Conservation (phyloP, 176 grass and related monocot species). For the Raddia distichophylla region DNA sequence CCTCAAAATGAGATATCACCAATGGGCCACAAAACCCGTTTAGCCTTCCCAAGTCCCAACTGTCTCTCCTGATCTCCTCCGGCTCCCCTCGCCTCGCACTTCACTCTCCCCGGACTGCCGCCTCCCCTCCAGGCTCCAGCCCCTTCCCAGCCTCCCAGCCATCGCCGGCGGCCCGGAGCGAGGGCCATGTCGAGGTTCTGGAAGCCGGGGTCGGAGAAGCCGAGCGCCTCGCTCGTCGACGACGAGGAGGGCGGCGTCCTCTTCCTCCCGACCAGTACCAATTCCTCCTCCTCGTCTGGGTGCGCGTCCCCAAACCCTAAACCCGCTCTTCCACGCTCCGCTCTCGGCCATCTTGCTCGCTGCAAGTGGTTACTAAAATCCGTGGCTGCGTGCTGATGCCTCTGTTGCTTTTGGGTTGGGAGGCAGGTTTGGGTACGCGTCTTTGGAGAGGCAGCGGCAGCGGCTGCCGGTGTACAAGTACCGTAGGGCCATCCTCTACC, state of each 20-base stretch:
- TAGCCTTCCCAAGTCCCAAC: neutral
- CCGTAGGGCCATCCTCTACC: slow-evolving; percentile 81
- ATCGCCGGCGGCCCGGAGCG: neutral
- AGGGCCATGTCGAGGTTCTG: slow-evolving; percentile 75
- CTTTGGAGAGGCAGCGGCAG: slow-evolving; percentile 81
- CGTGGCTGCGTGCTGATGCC: neutral
- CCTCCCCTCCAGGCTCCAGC: slow-evolving; percentile 10
- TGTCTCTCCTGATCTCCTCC: too few relatives aligned
- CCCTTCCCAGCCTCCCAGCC: neutral
- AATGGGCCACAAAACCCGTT: neutral
- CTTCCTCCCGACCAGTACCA: slow-evolving; percentile 49
- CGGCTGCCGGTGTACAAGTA: slow-evolving; percentile 86
- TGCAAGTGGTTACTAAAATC: neutral
- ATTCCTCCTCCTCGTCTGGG: slow-evolving; percentile 71
- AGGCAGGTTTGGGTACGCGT: slow-evolving; percentile 60
- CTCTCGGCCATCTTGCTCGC: neutral
- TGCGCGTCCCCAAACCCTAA: slow-evolving; percentile 51
- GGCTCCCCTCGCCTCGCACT: too few relatives aligned
- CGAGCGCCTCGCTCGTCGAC: slow-evolving; percentile 70
- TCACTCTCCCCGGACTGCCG: neutral
- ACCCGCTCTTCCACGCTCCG: neutral
- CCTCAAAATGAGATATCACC: neutral
- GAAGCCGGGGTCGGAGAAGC: slow-evolving; percentile 76
- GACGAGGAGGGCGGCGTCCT: slow-evolving; percentile 88
- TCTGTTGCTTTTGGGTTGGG: neutral